phyloP scores from a whole-genome alignment of 2,329 filamentous ascomycete species.

The Neopestalotiopsis rosae region DNA sequence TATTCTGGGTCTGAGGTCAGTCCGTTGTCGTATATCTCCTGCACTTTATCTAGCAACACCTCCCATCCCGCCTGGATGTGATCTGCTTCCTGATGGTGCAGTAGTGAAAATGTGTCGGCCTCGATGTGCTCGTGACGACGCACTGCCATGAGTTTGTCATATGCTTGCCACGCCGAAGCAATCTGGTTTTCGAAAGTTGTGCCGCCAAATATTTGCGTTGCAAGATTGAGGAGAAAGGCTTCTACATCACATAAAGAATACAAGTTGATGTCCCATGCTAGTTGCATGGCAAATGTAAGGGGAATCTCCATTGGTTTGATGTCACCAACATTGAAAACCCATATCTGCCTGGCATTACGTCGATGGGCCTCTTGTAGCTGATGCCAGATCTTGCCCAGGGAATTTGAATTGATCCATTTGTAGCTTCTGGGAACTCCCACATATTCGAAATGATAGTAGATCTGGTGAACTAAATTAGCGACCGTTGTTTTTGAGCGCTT shows the following conservation, averaged over 20 bases:
- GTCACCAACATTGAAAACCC: slow-evolving; percentile 10
- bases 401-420: slow-evolving; percentile 12
- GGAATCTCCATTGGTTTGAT: slow-evolving; percentile 9
- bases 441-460: slow-evolving; percentile 14
- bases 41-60: not conserved
- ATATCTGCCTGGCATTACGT: slow-evolving; percentile 4
- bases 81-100: slow-evolving; percentile 1
- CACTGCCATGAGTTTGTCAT: not conserved
- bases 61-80: not conserved
- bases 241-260: slow-evolving; percentile 45
- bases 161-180: not conserved
- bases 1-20: not conserved
- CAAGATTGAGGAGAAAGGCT: not conserved
- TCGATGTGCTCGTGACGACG: slow-evolving; percentile 20
- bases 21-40: not conserved
- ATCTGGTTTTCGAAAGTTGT: not conserved
- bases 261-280: slow-evolving; percentile 28
- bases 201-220: slow-evolving; percentile 8
- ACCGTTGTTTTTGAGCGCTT: not conserved
- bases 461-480: slow-evolving; percentile 13
- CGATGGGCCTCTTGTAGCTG: slow-evolving; percentile 5
- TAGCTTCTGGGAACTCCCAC: slow-evolving; percentile 5
- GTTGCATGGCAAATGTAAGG: slow-evolving; percentile 3
- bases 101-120: slow-evolving; percentile 2
- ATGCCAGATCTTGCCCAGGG: slow-evolving; percentile 25